Base-by-base conservation (phyloP, 2,329 filamentous ascomycete genomes). In the Teratosphaeria destructans region DNA sequence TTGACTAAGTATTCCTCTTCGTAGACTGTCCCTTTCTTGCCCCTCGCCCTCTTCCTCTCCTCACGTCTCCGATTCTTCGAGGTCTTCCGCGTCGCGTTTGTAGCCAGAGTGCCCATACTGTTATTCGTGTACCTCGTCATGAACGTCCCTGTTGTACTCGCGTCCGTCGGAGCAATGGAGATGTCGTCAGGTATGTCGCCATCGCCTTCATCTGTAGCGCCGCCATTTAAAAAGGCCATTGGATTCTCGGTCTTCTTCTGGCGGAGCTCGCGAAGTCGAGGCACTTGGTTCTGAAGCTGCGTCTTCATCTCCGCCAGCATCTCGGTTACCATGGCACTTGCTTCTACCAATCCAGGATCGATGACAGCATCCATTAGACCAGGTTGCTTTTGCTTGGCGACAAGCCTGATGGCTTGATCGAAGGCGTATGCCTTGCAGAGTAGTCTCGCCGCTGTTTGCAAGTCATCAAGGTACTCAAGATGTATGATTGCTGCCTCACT, bases 1-100 rank as follows among this genome's bases (percentile, higher is more conserved):
- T 92, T 94, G 60, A 96, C 86, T 5, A 99, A 82, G 73, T 99
- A 99, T 74, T 97, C 94, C 71, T 97, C 93, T 74, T 99, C 94
- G 73, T 99, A 99, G 5, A 99, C 89, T 16, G 90, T 96, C 11
- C 94, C 94, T 78, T 97, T 97, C 73, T 96, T 93, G 27, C 94
- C 94, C 7, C 90, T 81, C 0, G 94, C 94, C 16, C 93, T 85
- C 81, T 99, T 99, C 73, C 95, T 85, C 79, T 99, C 94, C 74
- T 99, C 94, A 23, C 91, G 82, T 27, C 87, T 81, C 57, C 91
- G 85, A 71, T 95, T 96, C 79, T 94, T 95, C 70, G 85, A 88
- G 49, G 90, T 96, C 60, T 88, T 88, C 12, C 91, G 82, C 56
- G 85, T 89, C 2, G 88, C 85, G 34, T 85, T 84, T 12, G 88